Percentiles rank a stretch among this genome's conserved stretches.
Evolutionary conservation across 1,139 yeast species (phyloP).

Genomic region (Yamadazyma friedrichii): DNA sequence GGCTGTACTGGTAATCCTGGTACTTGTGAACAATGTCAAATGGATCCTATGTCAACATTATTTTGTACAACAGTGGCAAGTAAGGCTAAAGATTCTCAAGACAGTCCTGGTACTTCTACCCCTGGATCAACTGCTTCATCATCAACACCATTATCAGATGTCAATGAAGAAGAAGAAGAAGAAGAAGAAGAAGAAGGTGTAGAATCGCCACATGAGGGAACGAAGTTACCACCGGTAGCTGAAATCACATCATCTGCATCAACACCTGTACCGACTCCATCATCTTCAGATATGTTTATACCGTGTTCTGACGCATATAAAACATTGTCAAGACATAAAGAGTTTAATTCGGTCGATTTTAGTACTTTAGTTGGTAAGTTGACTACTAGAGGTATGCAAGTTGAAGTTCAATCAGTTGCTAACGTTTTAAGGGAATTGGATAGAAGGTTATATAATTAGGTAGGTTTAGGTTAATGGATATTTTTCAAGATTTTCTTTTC

Average conservation of each 20-base stretch:
- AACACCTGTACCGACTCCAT: slow-evolving; percentile 10
- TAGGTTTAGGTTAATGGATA: not conserved
- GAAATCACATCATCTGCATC: slow-evolving; percentile 1
- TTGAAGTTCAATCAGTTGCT: slow-evolving; percentile 84
- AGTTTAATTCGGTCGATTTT: slow-evolving; percentile 70
- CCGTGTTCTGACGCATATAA: slow-evolving; percentile 89
- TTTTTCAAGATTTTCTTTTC: no score
- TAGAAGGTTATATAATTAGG: slow-evolving; percentile 54
- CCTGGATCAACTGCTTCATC: not conserved
- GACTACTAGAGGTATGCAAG: slow-evolving; percentile 82
- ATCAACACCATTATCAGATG: no score
- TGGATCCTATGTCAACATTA: slow-evolving; percentile 84
- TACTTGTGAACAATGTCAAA: slow-evolving; percentile 78
- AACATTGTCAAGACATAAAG: slow-evolving; percentile 77
- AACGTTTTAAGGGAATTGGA: slow-evolving; percentile 79
- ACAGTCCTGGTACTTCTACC: slow-evolving; percentile 4
- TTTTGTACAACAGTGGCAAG: slow-evolving; percentile 85
- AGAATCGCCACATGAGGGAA: not conserved
- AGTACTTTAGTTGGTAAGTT: slow-evolving; percentile 71
- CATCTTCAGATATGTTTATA: slow-evolving; percentile 53
- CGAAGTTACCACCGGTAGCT: slow-evolving; percentile 4
- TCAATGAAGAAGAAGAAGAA: not conserved
- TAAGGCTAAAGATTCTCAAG: slow-evolving; percentile 27
- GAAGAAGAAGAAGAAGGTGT: no score
- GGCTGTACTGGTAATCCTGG: slow-evolving; percentile 92